A percentile compares a stretch with the other conserved stretches of the same genome.
phyloP scores from a whole-genome alignment of 352 stramenopile genomes.

The Pseudoperonospora humuli region DNA sequence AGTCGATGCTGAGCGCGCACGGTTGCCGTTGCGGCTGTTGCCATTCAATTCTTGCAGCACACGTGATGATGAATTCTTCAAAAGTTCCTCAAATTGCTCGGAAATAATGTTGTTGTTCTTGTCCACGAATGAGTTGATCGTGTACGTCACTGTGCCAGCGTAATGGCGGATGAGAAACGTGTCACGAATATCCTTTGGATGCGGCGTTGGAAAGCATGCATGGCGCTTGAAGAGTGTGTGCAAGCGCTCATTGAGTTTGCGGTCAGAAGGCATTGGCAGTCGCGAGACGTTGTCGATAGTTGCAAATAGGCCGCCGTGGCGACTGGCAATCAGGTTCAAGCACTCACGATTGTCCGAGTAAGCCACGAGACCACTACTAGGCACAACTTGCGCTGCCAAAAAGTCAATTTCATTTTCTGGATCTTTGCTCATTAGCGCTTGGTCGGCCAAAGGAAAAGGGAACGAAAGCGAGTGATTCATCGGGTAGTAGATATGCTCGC shows the following conservation, averaged over 20 bases:
- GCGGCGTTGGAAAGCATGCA: conserved; percentile 72
- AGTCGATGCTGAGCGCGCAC: conserved; percentile 33
- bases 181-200: conserved; percentile 79
- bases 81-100: conserved; percentile 82
- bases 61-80: conserved; percentile 68
- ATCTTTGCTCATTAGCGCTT: conserved; percentile 26
- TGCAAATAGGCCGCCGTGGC: conserved; percentile 72
- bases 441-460: conserved; percentile 48
- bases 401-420: conserved; percentile 28
- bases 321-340: conserved; percentile 77
- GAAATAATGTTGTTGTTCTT: conserved; percentile 91
- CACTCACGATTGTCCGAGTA: conserved; percentile 85
- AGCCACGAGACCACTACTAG: conserved; percentile 43
- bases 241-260: conserved; percentile 79
- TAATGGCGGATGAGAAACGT: conserved; percentile 85
- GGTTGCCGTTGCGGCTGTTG: conserved; percentile 30
- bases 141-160: conserved; percentile 78
- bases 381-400: conserved; percentile 28
- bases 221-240: conserved; percentile 79
- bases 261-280: conserved; percentile 81
- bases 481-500: conserved; percentile 77
- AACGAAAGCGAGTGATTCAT: conserved; percentile 78
- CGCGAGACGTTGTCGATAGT: conserved; percentile 81
- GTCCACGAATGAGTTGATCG: conserved; percentile 79
- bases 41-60: conserved; percentile 65